A percentile compares a stretch with the other conserved stretches of the same genome.
These are phyloP conservation scores for Leucaena leucocephala DNA, from an alignment of 306 rosid species.

Conservation along the genomic window DNA sequence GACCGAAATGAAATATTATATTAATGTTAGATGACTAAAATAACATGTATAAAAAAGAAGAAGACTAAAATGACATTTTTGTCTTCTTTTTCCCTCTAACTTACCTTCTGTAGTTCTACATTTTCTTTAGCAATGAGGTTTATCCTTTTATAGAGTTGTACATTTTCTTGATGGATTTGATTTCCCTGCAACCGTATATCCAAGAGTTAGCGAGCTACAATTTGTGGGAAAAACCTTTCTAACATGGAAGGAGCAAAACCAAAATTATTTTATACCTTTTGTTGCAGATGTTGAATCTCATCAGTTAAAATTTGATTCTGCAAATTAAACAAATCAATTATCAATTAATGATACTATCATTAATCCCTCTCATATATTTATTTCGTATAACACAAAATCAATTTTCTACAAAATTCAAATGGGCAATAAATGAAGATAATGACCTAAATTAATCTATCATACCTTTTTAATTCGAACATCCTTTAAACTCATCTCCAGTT, in stretches of 20 bases:
- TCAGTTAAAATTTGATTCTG: conserved; percentile 57
- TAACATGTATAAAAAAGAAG: no score
- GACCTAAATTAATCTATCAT: conserved; percentile 1
- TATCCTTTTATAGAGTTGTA: conserved; percentile 52
- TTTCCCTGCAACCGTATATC: conserved; percentile 48
- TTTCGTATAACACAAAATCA: no score
- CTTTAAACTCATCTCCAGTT: conserved; percentile 71
- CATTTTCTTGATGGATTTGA: conserved; percentile 54
- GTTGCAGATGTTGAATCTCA: conserved; percentile 51
- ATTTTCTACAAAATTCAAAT: no score
- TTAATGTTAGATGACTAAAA: no score
- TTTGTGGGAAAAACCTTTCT: conserved; percentile 8
- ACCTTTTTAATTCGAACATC: conserved; percentile 71
- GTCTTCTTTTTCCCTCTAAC: no score
- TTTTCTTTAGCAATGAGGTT: conserved; percentile 54
- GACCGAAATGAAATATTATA: no score
- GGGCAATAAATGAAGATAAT: not conserved
- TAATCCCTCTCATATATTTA: no score
- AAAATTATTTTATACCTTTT: conserved; percentile 19
- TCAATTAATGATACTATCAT: not conserved
- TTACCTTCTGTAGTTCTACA: conserved; percentile 45
- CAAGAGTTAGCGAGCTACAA: conserved; percentile 20
- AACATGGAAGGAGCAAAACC: conserved; percentile 13
- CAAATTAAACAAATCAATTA: conserved; percentile 28
- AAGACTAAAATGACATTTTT: no score